Evolutionary conservation across 208 protist species (phyloP).

Genomic region (Naegleria gruberi): DNA sequence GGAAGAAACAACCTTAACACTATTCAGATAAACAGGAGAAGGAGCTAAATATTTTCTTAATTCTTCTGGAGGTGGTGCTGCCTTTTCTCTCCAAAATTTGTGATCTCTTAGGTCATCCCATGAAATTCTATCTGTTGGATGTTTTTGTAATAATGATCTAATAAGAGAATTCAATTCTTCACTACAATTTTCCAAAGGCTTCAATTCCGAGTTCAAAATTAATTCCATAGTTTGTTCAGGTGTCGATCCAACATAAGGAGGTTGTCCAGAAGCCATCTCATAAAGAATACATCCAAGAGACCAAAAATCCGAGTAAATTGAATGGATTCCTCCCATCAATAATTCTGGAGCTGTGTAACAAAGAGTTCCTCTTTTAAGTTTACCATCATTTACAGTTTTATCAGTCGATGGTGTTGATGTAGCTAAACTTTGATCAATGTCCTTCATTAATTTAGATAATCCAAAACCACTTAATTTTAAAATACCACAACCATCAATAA

Average conservation of each 20-base stretch:
- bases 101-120: slow-evolving; percentile 61
- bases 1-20: neutral
- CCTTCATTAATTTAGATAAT: slow-evolving; percentile 55
- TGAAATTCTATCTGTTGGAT: slow-evolving; percentile 59
- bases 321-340: slow-evolving; percentile 62
- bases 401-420: neutral
- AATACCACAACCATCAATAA: slow-evolving; percentile 73
- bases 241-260: slow-evolving; percentile 34
- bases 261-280: slow-evolving; percentile 37
- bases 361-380: slow-evolving; percentile 59
- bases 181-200: slow-evolving; percentile 41
- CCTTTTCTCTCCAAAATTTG: slow-evolving; percentile 63
- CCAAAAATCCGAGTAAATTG: slow-evolving; percentile 65
- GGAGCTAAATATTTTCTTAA: neutral
- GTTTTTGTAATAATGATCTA: slow-evolving; percentile 58
- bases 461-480: slow-evolving; percentile 84
- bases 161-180: slow-evolving; percentile 60
- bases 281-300: slow-evolving; percentile 50
- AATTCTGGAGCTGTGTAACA: slow-evolving; percentile 86
- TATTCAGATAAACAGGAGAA: neutral
- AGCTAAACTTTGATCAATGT: slow-evolving; percentile 21
- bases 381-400: slow-evolving; percentile 11
- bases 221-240: slow-evolving; percentile 31
- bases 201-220: slow-evolving; percentile 34
- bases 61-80: slow-evolving; percentile 12